A percentile compares a stretch with the other conserved stretches of the same genome.
Evolutionary conservation across 441 rosid genomes (phyloP).

Genomic region (Isatis lusitanica): DNA sequence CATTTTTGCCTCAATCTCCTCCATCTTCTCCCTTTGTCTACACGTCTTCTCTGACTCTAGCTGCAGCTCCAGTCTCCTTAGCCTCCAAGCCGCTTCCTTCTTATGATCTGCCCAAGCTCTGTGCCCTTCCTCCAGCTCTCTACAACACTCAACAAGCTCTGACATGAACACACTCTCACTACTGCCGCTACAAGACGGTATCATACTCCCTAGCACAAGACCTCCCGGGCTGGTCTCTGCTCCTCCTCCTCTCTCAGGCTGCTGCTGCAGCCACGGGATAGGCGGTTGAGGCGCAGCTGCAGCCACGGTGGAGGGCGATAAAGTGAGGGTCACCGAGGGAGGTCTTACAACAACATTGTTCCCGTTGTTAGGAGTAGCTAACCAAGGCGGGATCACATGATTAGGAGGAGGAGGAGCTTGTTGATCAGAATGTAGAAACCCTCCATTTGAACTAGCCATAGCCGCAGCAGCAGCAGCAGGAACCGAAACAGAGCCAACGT

Average conservation of each 20-base stretch:
- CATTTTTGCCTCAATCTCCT: conserved; percentile 81
- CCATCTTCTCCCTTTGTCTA: conserved; percentile 81
- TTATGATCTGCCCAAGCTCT: conserved; percentile 80
- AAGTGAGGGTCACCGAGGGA: conserved; percentile 83
- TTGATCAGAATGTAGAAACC: conserved; percentile 61
- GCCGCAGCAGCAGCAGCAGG: conserved; percentile 32
- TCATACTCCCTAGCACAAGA: conserved; percentile 48
- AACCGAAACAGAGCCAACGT: conserved; percentile 21
- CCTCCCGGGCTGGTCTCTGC: conserved; percentile 45
- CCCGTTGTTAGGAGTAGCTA: conserved; percentile 71
- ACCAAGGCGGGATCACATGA: conserved; percentile 79
- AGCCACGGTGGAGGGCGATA: conserved; percentile 74
- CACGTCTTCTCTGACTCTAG: conserved; percentile 85
- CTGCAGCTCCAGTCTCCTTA: conserved; percentile 91
- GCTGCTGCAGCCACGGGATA: conserved; percentile 76
- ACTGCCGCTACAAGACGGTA: conserved; percentile 43
- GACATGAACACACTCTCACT: conserved; percentile 56
- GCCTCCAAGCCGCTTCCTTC: conserved; percentile 96
- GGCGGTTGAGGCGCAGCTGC: conserved; percentile 54
- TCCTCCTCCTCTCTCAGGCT: conserved; percentile 51
- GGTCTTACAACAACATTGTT: conserved; percentile 52
- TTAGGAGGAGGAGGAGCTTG: conserved; percentile 47
- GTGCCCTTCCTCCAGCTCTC: conserved; percentile 91
- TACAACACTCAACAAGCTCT: conserved; percentile 83
- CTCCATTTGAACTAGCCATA: conserved; percentile 78